Evolutionary conservation across 495 filamentous ascomycete genomes (phyloP).

Genomic region (Tuber umbilicatum): DNA sequence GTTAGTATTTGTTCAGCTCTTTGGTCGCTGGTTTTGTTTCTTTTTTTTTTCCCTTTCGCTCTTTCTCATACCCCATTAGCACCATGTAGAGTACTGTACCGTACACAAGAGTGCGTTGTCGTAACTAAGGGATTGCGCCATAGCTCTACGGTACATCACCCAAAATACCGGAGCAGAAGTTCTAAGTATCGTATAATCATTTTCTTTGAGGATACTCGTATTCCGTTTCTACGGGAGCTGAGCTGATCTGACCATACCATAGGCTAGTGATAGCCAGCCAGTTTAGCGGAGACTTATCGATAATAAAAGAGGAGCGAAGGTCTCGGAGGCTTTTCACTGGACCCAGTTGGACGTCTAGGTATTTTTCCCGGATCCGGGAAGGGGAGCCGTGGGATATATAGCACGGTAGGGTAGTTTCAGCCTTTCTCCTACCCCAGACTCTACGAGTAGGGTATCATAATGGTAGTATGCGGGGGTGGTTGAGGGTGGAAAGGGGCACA

Average conservation of each 20-base stretch:
- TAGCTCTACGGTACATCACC: neutral
- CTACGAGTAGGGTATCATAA: neutral
- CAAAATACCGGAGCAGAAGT: neutral
- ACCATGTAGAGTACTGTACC: neutral
- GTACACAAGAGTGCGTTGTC: neutral
- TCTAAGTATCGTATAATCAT: too few relatives aligned
- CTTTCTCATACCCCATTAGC: neutral
- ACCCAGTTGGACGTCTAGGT: neutral
- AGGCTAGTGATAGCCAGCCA: neutral
- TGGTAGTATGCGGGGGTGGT: neutral
- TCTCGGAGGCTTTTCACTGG: neutral
- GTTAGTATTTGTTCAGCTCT: neutral
- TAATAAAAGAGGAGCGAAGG: neutral
- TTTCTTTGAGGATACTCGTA: neutral
- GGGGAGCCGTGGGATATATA: neutral
- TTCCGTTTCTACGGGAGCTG: neutral
- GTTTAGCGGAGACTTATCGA: neutral
- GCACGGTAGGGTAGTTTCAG: neutral
- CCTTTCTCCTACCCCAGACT: neutral
- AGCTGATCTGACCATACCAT: neutral
- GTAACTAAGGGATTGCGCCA: neutral
- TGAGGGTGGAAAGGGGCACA: neutral
- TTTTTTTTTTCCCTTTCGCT: neutral
- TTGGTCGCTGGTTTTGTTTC: neutral
- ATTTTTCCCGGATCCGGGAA: neutral